A percentile compares a stretch with the other conserved stretches of the same genome.
phyloP scores from a whole-genome alignment of 805 yeast genomes.

The Metschnikowia similis region DNA sequence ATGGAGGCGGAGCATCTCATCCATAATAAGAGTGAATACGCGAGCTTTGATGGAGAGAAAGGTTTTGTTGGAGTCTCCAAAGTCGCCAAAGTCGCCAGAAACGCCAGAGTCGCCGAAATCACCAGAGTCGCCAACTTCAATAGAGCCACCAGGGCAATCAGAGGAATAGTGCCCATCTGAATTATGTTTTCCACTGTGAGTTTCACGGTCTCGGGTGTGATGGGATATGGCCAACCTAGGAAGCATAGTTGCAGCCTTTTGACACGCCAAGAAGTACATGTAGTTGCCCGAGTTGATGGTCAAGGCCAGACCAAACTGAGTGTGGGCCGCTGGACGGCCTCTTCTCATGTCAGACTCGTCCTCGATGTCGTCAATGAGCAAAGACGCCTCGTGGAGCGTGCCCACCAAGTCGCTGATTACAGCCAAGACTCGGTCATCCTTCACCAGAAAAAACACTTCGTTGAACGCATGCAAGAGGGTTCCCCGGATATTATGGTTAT shows the following conservation, averaged over 20 bases:
- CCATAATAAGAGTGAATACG: slow-evolving; percentile 45
- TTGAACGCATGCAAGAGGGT: slow-evolving; percentile 33
- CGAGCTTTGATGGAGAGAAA: not conserved
- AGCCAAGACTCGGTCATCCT: slow-evolving; percentile 18
- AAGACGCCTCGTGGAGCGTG: slow-evolving; percentile 33
- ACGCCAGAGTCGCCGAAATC: too few relatives aligned
- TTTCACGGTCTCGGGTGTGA: not conserved
- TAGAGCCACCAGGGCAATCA: too few relatives aligned
- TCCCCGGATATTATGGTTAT: slow-evolving; percentile 28
- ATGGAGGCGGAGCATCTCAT: slow-evolving; percentile 78
- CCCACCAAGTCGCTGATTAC: slow-evolving; percentile 28
- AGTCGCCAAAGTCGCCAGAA: too few relatives aligned
- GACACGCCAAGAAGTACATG: slow-evolving; percentile 72
- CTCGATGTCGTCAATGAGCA: slow-evolving; percentile 79
- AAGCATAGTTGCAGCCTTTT: slow-evolving; percentile 29
- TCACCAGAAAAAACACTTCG: slow-evolving; percentile 28
- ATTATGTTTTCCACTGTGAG: too few relatives aligned
- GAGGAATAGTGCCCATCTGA: too few relatives aligned
- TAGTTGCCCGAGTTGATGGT: slow-evolving; percentile 82
- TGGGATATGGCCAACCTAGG: not conserved
- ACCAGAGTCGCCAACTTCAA: too few relatives aligned
- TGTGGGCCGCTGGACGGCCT: slow-evolving; percentile 77
- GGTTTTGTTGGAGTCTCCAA: not conserved
- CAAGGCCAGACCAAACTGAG: slow-evolving; percentile 69
- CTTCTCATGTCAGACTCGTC: slow-evolving; percentile 69